A percentile compares a stretch with the other conserved stretches of the same genome.
phyloP scores from a whole-genome alignment of 495 filamentous ascomycete species.

The Aspergillus bridgeri region DNA sequence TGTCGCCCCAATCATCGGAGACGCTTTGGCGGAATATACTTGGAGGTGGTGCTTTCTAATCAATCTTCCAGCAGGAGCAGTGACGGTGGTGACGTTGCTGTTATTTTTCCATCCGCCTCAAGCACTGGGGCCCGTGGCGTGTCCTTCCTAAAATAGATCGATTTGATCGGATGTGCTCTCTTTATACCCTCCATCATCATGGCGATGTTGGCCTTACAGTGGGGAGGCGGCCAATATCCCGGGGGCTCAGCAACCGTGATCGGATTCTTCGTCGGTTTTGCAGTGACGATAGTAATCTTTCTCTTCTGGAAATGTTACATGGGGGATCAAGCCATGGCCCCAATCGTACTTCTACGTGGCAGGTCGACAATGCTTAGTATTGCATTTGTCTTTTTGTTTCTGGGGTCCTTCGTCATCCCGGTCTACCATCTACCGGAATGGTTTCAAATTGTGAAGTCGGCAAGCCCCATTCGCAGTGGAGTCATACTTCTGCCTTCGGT shows the following conservation, averaged over 20 bases:
- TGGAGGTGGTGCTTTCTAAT: slow-evolving; percentile 83
- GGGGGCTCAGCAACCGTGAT: slow-evolving; percentile 54
- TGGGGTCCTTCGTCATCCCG: slow-evolving; percentile 22
- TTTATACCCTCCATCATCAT: slow-evolving; percentile 52
- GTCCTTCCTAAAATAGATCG: slow-evolving; percentile 20
- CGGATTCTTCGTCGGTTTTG: slow-evolving; percentile 47
- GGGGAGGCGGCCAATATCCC: slow-evolving; percentile 51
- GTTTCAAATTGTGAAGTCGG: slow-evolving; percentile 35
- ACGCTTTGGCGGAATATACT: slow-evolving; percentile 41
- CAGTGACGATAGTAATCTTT: slow-evolving; percentile 43
- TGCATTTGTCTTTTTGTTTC: slow-evolving; percentile 17
- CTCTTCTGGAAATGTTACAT: slow-evolving; percentile 45
- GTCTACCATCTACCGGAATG: slow-evolving; percentile 34
- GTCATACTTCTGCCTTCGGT: slow-evolving; percentile 19
- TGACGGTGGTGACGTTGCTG: slow-evolving; percentile 46
- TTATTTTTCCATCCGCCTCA: slow-evolving; percentile 35
- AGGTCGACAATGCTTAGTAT: slow-evolving; percentile 11
- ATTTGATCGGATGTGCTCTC: slow-evolving; percentile 45
- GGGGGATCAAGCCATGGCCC: slow-evolving; percentile 47
- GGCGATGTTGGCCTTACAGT: slow-evolving; percentile 58
- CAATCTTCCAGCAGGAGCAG: slow-evolving; percentile 55
- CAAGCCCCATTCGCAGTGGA: slow-evolving; percentile 25
- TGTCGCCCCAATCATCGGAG: slow-evolving; percentile 53
- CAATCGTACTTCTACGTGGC: slow-evolving; percentile 15
- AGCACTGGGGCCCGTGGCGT: background rate